phyloP scores from a whole-genome alignment of 208 protist genomes.

The Trypanosoma conorhini region DNA sequence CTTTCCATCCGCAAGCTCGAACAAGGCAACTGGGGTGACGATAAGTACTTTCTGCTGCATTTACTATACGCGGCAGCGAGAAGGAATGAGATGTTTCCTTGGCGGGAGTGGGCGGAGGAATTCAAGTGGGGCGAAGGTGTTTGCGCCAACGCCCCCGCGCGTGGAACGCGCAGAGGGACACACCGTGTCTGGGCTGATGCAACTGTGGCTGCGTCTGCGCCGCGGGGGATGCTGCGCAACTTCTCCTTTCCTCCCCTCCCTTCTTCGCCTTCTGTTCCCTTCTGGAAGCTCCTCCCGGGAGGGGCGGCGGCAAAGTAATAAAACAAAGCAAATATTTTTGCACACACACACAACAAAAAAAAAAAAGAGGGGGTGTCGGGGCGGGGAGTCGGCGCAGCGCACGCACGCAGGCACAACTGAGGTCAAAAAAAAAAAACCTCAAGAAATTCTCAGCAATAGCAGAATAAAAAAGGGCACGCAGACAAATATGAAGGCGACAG shows the following conservation, averaged over 20 bases:
- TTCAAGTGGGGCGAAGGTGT: background rate
- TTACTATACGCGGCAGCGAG: background rate
- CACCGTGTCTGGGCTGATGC: background rate
- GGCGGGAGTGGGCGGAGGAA: background rate
- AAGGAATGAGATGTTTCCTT: background rate
- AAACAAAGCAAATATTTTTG: no score
- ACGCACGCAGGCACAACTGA: no score
- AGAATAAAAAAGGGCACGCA: background rate
- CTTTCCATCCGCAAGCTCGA: constrained; percentile 44
- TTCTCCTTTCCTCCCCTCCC: background rate
- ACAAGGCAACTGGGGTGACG: constrained; percentile 53
- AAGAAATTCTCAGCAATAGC: background rate
- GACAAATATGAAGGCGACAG: background rate
- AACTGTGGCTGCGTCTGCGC: background rate
- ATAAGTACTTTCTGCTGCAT: constrained; percentile 78
- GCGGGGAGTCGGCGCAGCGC: background rate
- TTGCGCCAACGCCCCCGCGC: background rate
- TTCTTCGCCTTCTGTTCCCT: background rate
- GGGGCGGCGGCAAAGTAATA: no score
- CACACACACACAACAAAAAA: no score
- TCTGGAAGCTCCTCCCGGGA: background rate
- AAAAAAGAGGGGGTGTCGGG: background rate
- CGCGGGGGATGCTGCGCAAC: no score
- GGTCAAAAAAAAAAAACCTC: no score
- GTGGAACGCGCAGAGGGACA: background rate